phyloP scores from a whole-genome alignment of 441 rosid genomes.

The Biscutella laevigata region DNA sequence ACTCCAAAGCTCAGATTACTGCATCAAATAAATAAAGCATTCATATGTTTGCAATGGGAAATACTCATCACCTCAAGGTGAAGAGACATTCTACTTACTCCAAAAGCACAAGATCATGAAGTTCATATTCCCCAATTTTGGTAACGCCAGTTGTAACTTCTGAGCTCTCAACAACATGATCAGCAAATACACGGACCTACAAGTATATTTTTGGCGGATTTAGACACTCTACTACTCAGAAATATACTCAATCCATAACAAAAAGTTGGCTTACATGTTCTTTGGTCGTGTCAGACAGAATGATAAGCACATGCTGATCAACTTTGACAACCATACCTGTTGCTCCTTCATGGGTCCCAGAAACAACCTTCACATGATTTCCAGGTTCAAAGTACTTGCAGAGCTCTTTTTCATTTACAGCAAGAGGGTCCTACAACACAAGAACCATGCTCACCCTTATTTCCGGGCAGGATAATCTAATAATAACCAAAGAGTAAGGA shows the following conservation, averaged over 20 bases:
- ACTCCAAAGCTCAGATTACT: constrained; percentile 87
- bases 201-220: neutral
- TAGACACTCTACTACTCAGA: neutral
- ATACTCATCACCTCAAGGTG: constrained; percentile 3
- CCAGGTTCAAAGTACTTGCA: constrained; percentile 98
- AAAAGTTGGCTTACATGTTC: constrained; percentile 62
- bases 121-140: constrained; percentile 89
- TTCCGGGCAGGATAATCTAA: constrained; percentile 1
- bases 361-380: constrained; percentile 91
- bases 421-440: constrained; percentile 68
- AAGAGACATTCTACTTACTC: constrained; percentile 49
- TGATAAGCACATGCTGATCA: constrained; percentile 87
- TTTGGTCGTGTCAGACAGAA: constrained; percentile 89
- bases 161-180: constrained; percentile 93
- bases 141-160: constrained; percentile 94
- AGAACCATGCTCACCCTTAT: neutral
- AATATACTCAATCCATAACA: neutral
- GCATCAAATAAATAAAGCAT: constrained; percentile 27
- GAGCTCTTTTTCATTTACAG: constrained; percentile 78
- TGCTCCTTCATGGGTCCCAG: constrained; percentile 90
- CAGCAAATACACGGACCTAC: constrained; percentile 90
- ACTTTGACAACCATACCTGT: constrained; percentile 99
- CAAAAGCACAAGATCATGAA: constrained; percentile 85
- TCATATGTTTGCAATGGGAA: constrained; percentile 12
- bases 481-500: constrained; percentile 9